These are phyloP conservation scores for Aegilops bicornis DNA, from an alignment of 176 grass and related monocot species.

Conservation along the genomic window DNA sequence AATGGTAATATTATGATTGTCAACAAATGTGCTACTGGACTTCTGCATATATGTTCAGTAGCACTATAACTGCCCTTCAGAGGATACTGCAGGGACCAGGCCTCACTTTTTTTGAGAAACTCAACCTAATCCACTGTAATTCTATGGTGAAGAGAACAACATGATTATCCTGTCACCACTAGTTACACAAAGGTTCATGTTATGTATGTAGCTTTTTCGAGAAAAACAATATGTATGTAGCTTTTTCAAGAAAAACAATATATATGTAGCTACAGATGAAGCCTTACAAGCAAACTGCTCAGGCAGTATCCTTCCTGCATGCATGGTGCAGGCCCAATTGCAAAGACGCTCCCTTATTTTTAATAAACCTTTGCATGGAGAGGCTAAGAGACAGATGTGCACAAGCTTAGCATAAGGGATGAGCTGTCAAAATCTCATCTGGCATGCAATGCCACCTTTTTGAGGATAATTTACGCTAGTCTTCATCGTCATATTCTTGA, in stretches of 20 bases:
- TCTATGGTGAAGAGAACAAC: slow-evolving; percentile 5
- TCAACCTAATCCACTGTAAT: slow-evolving; percentile 2
- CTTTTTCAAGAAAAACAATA: not conserved
- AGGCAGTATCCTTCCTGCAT: not conserved
- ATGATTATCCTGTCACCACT: not conserved
- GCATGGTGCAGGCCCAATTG: not conserved
- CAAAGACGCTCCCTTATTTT: not conserved
- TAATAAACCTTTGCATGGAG: not conserved
- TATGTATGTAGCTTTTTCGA: not conserved
- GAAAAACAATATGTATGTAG: not conserved
- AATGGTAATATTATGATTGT: not conserved
- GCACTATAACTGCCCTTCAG: not conserved
- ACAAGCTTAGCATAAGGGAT: not conserved
- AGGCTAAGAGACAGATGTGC: not conserved
- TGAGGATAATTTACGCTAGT: not conserved
- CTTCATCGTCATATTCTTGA: slow-evolving; percentile 8
- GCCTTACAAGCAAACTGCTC: not conserved
- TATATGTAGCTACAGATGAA: slow-evolving; percentile 3
- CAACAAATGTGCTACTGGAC: not conserved
- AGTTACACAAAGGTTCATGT: not conserved
- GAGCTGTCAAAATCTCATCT: not conserved
- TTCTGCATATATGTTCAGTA: slow-evolving; percentile 6
- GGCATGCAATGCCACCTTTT: not conserved
- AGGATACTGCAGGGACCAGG: not conserved
- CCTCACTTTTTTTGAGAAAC: not conserved